Percentiles rank a stretch among this genome's conserved stretches.
Evolutionary conservation across 2,329 filamentous ascomycete species (phyloP).

Genomic region (Penicillium sp.): DNA sequence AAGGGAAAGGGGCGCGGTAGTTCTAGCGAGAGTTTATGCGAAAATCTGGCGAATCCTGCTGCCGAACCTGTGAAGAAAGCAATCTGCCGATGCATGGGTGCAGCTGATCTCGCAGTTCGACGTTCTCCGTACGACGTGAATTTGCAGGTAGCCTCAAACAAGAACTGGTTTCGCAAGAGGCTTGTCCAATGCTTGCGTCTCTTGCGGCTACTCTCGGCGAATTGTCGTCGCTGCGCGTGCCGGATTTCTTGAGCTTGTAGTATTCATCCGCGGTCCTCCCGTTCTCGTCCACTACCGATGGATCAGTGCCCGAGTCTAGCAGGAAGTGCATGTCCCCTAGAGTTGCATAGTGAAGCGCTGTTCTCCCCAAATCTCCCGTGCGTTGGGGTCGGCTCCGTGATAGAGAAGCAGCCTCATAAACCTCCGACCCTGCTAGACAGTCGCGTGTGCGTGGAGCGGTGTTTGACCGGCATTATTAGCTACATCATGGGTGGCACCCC

Average conservation of each 20-base stretch:
- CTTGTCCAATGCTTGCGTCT: background rate
- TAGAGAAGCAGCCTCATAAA: no score
- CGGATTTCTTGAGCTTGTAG: no score
- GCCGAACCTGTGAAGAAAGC: background rate
- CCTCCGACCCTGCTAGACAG: background rate
- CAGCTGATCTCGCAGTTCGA: background rate
- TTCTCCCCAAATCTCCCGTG: background rate
- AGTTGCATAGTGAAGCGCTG: background rate
- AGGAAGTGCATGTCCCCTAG: background rate
- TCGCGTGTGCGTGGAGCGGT: background rate
- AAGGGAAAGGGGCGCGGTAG: background rate
- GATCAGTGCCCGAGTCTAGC: background rate
- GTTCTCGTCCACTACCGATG: background rate
- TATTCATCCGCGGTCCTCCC: no score
- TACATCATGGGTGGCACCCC: no score
- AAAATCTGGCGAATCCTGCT: background rate
- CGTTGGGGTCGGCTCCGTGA: background rate
- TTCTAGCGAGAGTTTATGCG: constrained; percentile 9
- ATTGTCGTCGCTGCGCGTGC: background rate
- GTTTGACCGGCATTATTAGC: background rate
- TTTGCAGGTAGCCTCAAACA: background rate
- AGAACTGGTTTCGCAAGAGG: background rate
- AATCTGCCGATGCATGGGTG: background rate
- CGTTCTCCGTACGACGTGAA: background rate
- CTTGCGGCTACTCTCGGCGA: background rate